These are phyloP conservation scores for Leucaena leucocephala DNA, from an alignment of 306 rosid species.

Conservation along the genomic window DNA sequence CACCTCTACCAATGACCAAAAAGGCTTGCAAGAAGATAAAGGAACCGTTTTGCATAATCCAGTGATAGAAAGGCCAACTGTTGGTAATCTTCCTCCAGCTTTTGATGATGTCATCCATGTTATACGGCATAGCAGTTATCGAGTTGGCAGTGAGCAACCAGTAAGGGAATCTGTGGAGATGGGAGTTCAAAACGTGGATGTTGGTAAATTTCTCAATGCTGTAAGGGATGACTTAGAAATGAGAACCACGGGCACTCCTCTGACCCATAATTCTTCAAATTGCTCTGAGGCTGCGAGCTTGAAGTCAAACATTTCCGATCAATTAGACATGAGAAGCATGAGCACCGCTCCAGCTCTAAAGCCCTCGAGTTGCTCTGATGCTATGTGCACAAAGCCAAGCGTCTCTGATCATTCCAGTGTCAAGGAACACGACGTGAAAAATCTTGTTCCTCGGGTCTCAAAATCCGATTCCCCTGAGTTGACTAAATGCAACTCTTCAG, in stretches of 20 bases:
- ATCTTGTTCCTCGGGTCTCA: constrained; percentile 41
- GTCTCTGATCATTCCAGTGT: constrained; percentile 47
- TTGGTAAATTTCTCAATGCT: constrained; percentile 72
- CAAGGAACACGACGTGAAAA: constrained; percentile 56
- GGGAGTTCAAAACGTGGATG: constrained; percentile 90
- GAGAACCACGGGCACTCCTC: constrained; percentile 50
- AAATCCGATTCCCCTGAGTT: constrained; percentile 58
- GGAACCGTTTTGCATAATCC: constrained; percentile 51
- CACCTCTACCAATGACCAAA: constrained; percentile 52
- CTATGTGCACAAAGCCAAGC: constrained; percentile 52
- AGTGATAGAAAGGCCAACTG: constrained; percentile 55
- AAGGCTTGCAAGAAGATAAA: constrained; percentile 54
- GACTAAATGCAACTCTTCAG: constrained; percentile 43
- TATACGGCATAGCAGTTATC: constrained; percentile 94
- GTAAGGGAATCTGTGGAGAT: constrained; percentile 76
- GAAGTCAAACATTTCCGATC: constrained; percentile 57
- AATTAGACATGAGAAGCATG: constrained; percentile 50
- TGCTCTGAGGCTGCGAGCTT: constrained; percentile 57
- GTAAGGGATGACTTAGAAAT: constrained; percentile 76
- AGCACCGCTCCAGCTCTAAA: constrained; percentile 40
- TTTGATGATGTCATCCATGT: constrained; percentile 96
- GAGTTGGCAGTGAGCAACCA: constrained; percentile 88
- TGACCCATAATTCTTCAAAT: constrained; percentile 52
- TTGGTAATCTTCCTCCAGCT: constrained; percentile 77
- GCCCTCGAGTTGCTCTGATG: constrained; percentile 56